Percentiles rank a stretch among this genome's conserved stretches.
phyloP scores from a whole-genome alignment of 331 rosid species.

The Telfairia occidentalis region DNA sequence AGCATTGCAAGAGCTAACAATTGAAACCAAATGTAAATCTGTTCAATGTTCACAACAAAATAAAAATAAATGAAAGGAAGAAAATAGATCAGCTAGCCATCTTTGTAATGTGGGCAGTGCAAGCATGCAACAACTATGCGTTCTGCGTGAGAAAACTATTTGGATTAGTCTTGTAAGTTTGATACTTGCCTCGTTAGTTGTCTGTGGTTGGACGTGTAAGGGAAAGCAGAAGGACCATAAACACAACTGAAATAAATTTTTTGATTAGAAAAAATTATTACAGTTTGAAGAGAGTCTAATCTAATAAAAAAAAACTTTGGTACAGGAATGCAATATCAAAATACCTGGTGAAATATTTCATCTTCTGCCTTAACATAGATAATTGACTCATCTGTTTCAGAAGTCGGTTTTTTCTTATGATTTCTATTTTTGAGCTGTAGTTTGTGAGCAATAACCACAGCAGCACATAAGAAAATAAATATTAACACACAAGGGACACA shows the following conservation, averaged over 20 bases:
- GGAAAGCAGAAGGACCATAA: constrained; percentile 63
- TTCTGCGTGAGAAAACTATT: neutral
- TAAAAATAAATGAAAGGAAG: neutral
- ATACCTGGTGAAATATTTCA: constrained; percentile 71
- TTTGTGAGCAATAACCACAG: constrained; percentile 12
- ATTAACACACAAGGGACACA: neutral
- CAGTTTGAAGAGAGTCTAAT: neutral
- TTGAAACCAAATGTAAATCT: neutral
- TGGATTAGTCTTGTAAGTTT: neutral
- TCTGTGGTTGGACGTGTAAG: constrained; percentile 34
- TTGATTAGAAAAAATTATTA: constrained; percentile 15
- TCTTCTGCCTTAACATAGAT: constrained; percentile 73
- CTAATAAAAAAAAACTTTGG: neutral
- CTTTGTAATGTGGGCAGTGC: neutral
- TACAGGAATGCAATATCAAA: neutral
- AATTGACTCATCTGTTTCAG: constrained; percentile 26
- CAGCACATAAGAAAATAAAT: constrained; percentile 1
- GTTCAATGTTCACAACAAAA: neutral
- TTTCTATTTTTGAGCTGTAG: constrained; percentile 40
- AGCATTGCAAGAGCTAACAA: neutral
- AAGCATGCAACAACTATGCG: neutral
- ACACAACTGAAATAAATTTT: constrained; percentile 45
- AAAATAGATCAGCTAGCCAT: neutral
- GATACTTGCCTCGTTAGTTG: constrained; percentile 61
- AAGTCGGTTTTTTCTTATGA: constrained; percentile 25